Evolutionary conservation across 805 yeast genomes (phyloP), one percentile per base, ranked within the genome.

Genomic region (Candida tallmaniae): DNA sequence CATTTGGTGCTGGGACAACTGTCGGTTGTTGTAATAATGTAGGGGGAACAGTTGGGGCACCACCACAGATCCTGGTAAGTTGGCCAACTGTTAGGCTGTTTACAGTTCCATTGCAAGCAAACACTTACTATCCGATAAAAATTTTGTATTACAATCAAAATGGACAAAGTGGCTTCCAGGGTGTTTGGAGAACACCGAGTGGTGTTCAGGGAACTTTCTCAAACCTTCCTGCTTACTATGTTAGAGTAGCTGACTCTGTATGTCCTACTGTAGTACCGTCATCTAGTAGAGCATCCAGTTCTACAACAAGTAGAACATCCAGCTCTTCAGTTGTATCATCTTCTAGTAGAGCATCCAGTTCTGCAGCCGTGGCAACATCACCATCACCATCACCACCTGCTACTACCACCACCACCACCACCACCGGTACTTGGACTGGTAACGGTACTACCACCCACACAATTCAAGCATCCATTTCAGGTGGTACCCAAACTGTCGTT

Each of bases 21-120:
- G 25, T 22, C 15, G 23, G 13, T 24, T 26, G 29, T 20, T 29
- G 36, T 27, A 26, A n/a, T n/a, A n/a, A n/a, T n/a, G n/a, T n/a
- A n/a, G n/a, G n/a, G n/a, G n/a, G n/a, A n/a, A n/a, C n/a, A n/a
- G n/a, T n/a, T n/a, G 36, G 5, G 24, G 10, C 7, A 27, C 29
- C 6, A 7, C 29, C 20, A 27, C 7, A 14, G 29, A 24, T 14
- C 14, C 23, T 20, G 7, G 9, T 20, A 20, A 20, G n/a, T n/a
- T 24, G 12, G n/a, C 7, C 27, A 24, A 24, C 7, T 24, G 12
- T 24, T 24, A 12, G 7, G n/a, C 23, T 10, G 23, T 20, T 10
- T 10, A 24, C 27, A n/a, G 27, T 24, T 7, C 14, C 7, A 12
- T 7, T 27, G 29, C 12, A 27, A 27, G 31, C 31, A 17, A 23